Evolutionary conservation across 345 rosid species (phyloP).

Genomic region (Aquilaria yunnanensis): DNA sequence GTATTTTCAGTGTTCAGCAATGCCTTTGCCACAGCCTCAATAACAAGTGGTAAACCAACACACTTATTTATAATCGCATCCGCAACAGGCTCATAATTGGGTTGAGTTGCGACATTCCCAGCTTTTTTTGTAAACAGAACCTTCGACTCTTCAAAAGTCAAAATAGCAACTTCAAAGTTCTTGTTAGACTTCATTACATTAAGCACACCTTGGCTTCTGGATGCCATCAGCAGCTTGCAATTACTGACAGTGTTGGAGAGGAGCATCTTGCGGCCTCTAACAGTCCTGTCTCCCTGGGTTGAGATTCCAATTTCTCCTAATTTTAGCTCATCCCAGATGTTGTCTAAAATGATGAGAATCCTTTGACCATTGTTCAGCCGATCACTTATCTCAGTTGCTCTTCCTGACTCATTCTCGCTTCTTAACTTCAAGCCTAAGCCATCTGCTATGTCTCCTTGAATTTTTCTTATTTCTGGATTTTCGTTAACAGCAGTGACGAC

Average conservation of each 20-base stretch:
- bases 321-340: neutral
- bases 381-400: neutral
- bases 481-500: neutral
- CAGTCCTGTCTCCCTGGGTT: neutral
- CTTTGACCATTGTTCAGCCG: neutral
- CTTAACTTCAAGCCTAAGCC: neutral
- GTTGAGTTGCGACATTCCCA: neutral
- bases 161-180: neutral
- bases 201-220: neutral
- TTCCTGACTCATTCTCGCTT: neutral
- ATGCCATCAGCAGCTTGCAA: conserved; percentile 12
- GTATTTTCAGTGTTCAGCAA: neutral
- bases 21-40: conserved; percentile 6
- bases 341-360: neutral
- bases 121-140: conserved; percentile 6
- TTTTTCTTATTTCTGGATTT: neutral
- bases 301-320: conserved; percentile 4
- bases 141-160: conserved; percentile 15
- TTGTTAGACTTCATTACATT: neutral
- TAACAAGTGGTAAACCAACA: conserved; percentile 23
- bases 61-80: conserved; percentile 9
- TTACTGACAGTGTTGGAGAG: neutral
- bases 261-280: too few species aligned
- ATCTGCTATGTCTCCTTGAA: conserved; percentile 18
- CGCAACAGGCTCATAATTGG: neutral